Conservation (phyloP, 2,329 filamentous ascomycete species). For the Pseudogymnoascus sp. region DNA sequence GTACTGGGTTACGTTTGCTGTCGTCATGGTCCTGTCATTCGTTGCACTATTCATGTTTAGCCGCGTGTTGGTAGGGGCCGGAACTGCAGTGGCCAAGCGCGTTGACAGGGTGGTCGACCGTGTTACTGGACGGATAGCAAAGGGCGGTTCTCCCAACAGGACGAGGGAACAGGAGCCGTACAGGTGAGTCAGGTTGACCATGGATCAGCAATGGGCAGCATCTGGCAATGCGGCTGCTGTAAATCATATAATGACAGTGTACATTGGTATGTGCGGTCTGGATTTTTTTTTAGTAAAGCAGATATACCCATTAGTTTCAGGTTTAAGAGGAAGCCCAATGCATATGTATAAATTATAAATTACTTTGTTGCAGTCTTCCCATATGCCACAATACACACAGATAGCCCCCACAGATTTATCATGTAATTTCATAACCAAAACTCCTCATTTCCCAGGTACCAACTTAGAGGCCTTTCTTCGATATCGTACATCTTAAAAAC, state of each 20-base stretch:
- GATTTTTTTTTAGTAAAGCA: not conserved
- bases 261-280: not conserved
- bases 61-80: constrained; percentile 39
- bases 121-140: not conserved
- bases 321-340: not conserved
- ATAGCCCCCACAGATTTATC: not conserved
- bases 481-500: not conserved
- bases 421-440: not conserved
- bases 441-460: not conserved
- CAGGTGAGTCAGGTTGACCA: not conserved
- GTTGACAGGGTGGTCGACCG: not conserved
- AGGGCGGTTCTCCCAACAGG: not conserved
- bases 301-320: constrained; percentile 6
- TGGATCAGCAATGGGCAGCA: not conserved
- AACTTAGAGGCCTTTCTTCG: not conserved
- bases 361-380: not conserved
- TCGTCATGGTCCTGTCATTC: constrained; percentile 55
- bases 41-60: constrained; percentile 51
- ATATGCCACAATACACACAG: not conserved
- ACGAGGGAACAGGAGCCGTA: no score
- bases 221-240: not conserved
- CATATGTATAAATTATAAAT: not conserved
- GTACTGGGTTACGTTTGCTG: constrained; percentile 64
- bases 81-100: not conserved
- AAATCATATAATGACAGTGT: not conserved